Evolutionary conservation across 73 alveolate genomes (phyloP).

Genomic region (Paramecium pentaurelia): DNA sequence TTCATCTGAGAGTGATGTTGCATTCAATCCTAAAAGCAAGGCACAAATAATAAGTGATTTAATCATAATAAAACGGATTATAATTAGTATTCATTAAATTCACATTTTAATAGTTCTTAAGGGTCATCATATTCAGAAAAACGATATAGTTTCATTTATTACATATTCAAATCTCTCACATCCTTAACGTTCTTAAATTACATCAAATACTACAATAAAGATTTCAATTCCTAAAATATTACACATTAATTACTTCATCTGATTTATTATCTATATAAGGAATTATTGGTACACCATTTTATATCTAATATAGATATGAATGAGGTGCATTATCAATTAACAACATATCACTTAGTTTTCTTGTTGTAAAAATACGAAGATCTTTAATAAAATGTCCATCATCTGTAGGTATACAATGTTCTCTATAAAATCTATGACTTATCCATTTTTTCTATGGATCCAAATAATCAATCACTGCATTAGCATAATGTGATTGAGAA

Average conservation of each 20-base stretch:
- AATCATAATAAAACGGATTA: constrained; percentile 32
- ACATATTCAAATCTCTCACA: constrained; percentile 37
- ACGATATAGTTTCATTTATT: background rate
- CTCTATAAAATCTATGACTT: constrained; percentile 84
- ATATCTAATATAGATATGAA: constrained; percentile 74
- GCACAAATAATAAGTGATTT: background rate
- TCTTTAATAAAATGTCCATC: constrained; percentile 92
- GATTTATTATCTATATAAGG: constrained; percentile 77
- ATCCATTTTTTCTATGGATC: constrained; percentile 85
- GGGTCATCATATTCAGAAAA: constrained; percentile 50
- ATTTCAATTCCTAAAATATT: constrained; percentile 24
- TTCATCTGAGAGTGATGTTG: background rate
- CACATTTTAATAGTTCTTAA: constrained; percentile 13
- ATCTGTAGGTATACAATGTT: constrained; percentile 84
- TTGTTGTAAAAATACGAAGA: constrained; percentile 79
- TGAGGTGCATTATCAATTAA: constrained; percentile 94
- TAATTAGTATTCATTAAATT: constrained; percentile 28
- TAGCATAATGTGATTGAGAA: constrained; percentile 91
- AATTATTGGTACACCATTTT: constrained; percentile 83
- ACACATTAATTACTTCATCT: constrained; percentile 51
- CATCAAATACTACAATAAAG: constrained; percentile 5
- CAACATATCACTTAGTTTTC: constrained; percentile 69
- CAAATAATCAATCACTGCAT: constrained; percentile 82
- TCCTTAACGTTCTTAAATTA: constrained; percentile 7
- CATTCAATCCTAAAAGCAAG: background rate